phyloP scores from a whole-genome alignment of 2,329 filamentous ascomycete genomes.

The Penicillium sp. region DNA sequence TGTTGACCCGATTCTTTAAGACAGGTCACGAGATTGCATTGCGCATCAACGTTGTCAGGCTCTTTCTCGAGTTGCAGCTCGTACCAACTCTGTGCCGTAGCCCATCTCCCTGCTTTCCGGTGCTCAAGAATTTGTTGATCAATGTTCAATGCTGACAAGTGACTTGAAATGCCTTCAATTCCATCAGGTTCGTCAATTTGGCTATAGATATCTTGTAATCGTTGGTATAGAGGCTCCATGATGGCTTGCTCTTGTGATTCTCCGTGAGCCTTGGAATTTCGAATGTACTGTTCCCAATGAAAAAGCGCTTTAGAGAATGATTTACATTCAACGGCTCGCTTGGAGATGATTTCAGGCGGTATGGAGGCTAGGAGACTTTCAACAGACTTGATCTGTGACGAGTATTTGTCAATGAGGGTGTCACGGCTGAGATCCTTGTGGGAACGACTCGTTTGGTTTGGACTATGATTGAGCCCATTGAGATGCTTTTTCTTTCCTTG shows the following conservation, averaged over 20 bases:
- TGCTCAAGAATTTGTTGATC: slow-evolving; percentile 93
- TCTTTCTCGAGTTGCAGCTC: slow-evolving; percentile 81
- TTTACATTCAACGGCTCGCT: slow-evolving; percentile 86
- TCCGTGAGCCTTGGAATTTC: slow-evolving; percentile 50
- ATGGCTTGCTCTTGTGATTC: slow-evolving; percentile 54
- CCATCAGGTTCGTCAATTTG: slow-evolving; percentile 98
- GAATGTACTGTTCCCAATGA: slow-evolving; percentile 89
- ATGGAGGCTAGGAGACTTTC: slow-evolving; percentile 70
- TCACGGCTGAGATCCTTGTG: slow-evolving; percentile 31
- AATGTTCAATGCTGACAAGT: slow-evolving; percentile 81
- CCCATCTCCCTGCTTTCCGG: slow-evolving; percentile 88
- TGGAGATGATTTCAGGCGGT: slow-evolving; percentile 71
- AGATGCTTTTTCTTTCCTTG: slow-evolving; percentile 68
- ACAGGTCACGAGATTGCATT: slow-evolving; percentile 81
- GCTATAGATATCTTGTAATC: slow-evolving; percentile 89
- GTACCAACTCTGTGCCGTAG: slow-evolving; percentile 95
- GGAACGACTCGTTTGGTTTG: slow-evolving; percentile 29
- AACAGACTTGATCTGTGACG: slow-evolving; percentile 59
- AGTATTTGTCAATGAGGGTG: slow-evolving; percentile 33
- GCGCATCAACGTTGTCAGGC: slow-evolving; percentile 72
- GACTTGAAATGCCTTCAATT: slow-evolving; percentile 87
- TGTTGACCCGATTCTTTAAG: slow-evolving; percentile 95
- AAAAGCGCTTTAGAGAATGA: slow-evolving; percentile 91
- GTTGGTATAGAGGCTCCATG: slow-evolving; percentile 65
- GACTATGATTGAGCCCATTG: slow-evolving; percentile 31